Base-by-base conservation (phyloP, 164 flowering plant species). In the Magnolia officinalis region DNA sequence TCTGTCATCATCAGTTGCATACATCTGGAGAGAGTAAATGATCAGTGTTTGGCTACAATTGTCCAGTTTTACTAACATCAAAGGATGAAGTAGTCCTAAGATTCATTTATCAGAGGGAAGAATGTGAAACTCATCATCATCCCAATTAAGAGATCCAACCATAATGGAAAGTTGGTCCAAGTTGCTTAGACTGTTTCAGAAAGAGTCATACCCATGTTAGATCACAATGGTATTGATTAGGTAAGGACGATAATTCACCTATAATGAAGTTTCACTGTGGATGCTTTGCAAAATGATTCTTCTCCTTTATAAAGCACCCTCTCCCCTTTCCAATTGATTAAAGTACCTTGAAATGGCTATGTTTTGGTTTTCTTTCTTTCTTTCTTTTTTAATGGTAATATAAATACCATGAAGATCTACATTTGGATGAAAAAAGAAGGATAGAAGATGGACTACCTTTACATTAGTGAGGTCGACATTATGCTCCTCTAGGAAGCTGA, bases 391-490 rank as follows among this genome's bases (percentile, higher is more conserved):
- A 8, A 55, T 55, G 61, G 13, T 10, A 8, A 55, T 55, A 55
- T 16, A 55, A 55, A 55, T 55, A 16, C 61, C 18, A 55, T 16
- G 18, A 16, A 55, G 61, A 55, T 55, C 4, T 68, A 14, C 16
- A 68, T 29, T 68, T 19, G 2, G 16, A 45, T 24, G 69, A 26
- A 74, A 8, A 71, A 13, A 50, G 59, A 63, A 51, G 37, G 59
- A 19, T 6, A 21, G 23, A 72, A 31, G 67, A n/a, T 14, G 61
- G 45, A 55, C 71, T 78, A 89, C 97, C 97, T 93, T 87, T 2
- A 92, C 97, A 76, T 85, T 72, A 70, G 85, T 85, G 59, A 91
- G 83, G 79, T 91, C 94, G 7, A 92, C 90, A 73, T 83, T 50
- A 64, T 87, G 81, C 63, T 89, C 89, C 83, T 83, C 84, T 4